Conservation (phyloP, 306 rosid genomes). For the Inga leiocalycina region DNA sequence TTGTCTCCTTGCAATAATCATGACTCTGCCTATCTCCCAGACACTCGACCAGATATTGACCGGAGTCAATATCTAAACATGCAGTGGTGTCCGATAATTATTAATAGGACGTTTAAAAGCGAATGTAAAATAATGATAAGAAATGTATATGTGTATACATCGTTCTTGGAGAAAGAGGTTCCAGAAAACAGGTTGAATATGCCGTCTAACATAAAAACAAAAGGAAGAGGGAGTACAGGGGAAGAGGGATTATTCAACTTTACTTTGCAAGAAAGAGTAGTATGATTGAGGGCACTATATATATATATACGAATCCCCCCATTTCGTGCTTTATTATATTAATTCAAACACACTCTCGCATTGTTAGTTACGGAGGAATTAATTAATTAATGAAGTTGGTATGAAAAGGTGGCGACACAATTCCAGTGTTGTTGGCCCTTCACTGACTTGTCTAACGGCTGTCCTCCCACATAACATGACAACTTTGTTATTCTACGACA, state of each 20-base stretch:
- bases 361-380: constrained; percentile 7
- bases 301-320: neutral
- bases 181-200: constrained; percentile 18
- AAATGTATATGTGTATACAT: neutral
- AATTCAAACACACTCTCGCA: neutral
- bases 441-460: constrained; percentile 40
- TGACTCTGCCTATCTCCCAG: neutral
- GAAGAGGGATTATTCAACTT: neutral
- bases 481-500: neutral
- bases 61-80: neutral
- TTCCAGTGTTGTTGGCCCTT: constrained; percentile 34
- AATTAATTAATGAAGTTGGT: neutral
- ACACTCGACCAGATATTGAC: neutral
- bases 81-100: neutral
- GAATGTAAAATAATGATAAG: neutral
- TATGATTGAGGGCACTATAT: constrained; percentile 43
- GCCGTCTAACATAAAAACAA: constrained; percentile 32
- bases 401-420: constrained; percentile 18
- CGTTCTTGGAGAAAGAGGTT: constrained; percentile 1
- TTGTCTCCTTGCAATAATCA: neutral
- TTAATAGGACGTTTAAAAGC: neutral
- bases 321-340: constrained; percentile 6
- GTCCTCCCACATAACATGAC: constrained; percentile 32
- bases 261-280: constrained; percentile 18
- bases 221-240: neutral